These are phyloP conservation scores for Candida tallmaniae DNA, from an alignment of 805 yeast genomes.

Conservation along the genomic window DNA sequence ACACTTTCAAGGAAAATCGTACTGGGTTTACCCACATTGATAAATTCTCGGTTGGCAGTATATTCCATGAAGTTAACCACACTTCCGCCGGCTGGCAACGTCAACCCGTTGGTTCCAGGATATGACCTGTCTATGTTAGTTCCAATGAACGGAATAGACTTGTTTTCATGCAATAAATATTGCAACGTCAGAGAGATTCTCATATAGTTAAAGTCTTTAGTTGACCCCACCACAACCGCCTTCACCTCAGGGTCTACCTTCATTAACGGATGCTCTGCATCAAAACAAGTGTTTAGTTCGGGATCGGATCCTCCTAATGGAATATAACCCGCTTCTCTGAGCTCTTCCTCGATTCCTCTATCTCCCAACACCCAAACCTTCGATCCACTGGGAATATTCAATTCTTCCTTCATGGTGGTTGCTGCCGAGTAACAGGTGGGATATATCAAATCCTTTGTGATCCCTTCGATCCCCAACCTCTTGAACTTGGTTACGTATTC, in stretches of 20 bases:
- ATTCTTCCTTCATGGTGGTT: conserved; percentile 17
- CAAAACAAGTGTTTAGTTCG: conserved; percentile 21
- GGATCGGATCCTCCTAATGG: conserved; percentile 34
- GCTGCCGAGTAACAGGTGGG: conserved; percentile 39
- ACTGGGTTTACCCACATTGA: conserved; percentile 39
- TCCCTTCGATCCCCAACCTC: conserved; percentile 24
- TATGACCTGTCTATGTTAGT: conserved; percentile 38
- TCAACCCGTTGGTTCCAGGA: conserved; percentile 35
- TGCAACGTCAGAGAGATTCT: conserved; percentile 34
- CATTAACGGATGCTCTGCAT: conserved; percentile 21
- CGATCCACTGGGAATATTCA: conserved; percentile 23
- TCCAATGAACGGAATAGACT: conserved; percentile 34
- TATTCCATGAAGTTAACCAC: conserved; percentile 35
- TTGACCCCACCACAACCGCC: conserved; percentile 39
- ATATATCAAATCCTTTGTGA: conserved; percentile 25
- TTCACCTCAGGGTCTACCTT: conserved; percentile 33
- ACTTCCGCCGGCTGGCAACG: conserved; percentile 39
- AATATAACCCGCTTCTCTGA: conserved; percentile 26
- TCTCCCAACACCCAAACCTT: conserved; percentile 42
- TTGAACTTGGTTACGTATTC: conserved; percentile 29
- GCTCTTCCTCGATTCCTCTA: conserved; percentile 32
- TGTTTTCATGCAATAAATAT: conserved; percentile 28
- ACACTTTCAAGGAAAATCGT: conserved; percentile 25
- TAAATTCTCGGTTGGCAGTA: conserved; percentile 28
- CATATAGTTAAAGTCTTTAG: conserved; percentile 34